Evolutionary conservation across 345 rosid species (phyloP).

Genomic region (Gossypium herbaceum): DNA sequence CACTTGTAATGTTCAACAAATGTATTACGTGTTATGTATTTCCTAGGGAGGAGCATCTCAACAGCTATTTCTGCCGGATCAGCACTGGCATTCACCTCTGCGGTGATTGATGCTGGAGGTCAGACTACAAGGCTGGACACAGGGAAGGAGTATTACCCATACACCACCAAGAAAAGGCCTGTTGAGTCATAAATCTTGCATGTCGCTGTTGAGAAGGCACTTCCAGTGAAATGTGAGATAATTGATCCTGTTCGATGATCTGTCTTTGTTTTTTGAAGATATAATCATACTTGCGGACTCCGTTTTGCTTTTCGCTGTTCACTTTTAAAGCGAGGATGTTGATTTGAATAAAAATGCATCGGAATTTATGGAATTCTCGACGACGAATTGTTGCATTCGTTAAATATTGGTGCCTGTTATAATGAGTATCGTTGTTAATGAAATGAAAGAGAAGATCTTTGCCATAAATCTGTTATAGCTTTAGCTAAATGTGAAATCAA

Average conservation of each 20-base stretch:
- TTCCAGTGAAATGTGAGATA: slow-evolving; percentile 8
- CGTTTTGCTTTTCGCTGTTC: slow-evolving; percentile 18
- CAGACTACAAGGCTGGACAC: slow-evolving; percentile 89
- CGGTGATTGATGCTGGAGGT: slow-evolving; percentile 77
- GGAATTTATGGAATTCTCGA: neutral
- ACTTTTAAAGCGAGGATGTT: slow-evolving; percentile 10
- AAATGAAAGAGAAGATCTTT: too few relatives aligned
- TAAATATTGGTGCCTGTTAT: too few relatives aligned
- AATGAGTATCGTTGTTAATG: too few relatives aligned
- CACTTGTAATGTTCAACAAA: neutral
- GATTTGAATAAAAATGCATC: slow-evolving; percentile 25
- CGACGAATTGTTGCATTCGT: too few relatives aligned
- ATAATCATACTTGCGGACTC: slow-evolving; percentile 27
- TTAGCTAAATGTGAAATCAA: too few relatives aligned
- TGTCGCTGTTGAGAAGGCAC: slow-evolving; percentile 9
- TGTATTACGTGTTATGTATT: neutral
- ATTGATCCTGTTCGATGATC: slow-evolving; percentile 13
- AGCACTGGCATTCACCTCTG: slow-evolving; percentile 79
- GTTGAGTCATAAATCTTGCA: slow-evolving; percentile 40
- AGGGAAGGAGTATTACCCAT: slow-evolving; percentile 90
- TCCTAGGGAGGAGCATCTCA: slow-evolving; percentile 77
- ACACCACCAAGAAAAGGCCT: slow-evolving; percentile 81
- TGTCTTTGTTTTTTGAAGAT: slow-evolving; percentile 33
- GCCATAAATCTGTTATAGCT: too few relatives aligned
- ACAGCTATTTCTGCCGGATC: slow-evolving; percentile 87